Base-by-base conservation (phyloP, 2,329 filamentous ascomycete genomes). In the Albophoma yamanashiensis region DNA sequence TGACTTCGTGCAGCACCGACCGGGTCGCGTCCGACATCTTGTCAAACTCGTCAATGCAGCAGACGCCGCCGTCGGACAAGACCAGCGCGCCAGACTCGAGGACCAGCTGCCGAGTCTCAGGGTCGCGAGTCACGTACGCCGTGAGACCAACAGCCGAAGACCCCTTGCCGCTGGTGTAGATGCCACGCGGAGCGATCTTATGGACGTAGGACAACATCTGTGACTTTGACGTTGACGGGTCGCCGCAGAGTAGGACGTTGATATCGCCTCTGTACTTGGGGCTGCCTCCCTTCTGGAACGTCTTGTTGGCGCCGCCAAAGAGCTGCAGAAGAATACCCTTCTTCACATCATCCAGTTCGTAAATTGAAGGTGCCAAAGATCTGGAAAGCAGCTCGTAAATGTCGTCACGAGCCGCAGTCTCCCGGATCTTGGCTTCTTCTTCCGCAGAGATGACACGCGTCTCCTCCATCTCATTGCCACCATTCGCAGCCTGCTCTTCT, bases 281-380 rank as follows among this genome's bases (percentile, higher is more conserved):
- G 69, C 90, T 96, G 61, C 92, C 94, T 60, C 94, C 94, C 75
- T 97, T 97, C 61, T 96, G 85, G 73, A 99, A 99, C 0, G 90
- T 91, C 77, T 99, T 99, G 79, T 99, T 99, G 40, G 94, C 96
- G 60, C 94, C 94, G 43, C 94, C 93, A 71, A 99, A 99, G 47
- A 99, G 84, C 70, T 99, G 94, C 4, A 99, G 85, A 14, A 99
- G 80, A 63, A 99, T 97, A 14, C 94, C 94, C 76, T 99, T 99
- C 81, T 99, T 99, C 56, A 97, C 92, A 69, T 99, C 94, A 66
- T 99, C 94, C 87, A 96, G 89, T 75, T 99, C 94, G 76, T 95
- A 97, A 69, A 99, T 89, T 62, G 92, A 97, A 17, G 94, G 94
- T 2, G 94, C 94, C 36, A 99, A 79, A 1, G 93, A 97, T 43